Evolutionary conservation across 805 yeast genomes (phyloP), one percentile per base, ranked within the genome.

Genomic region (Yarrowia sp.): DNA sequence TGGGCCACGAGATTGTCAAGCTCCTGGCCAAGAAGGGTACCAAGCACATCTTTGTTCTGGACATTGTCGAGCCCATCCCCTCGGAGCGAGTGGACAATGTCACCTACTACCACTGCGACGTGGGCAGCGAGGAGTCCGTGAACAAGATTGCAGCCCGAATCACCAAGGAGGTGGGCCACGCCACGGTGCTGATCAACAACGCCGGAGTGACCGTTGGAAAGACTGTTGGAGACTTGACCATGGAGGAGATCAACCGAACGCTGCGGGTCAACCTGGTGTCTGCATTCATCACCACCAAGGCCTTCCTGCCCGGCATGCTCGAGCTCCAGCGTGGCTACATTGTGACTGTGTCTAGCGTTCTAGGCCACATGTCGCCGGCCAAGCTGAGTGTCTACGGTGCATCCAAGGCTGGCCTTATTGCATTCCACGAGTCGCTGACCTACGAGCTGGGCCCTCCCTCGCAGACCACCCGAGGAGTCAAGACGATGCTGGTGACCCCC

Each of bases 361-460:
- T 94, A 68, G 98, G 97, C 0, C 87, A 89, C 71, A 83, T 90
- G 82, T 84, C 95, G 0, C 98, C 98, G 0, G 93, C 97, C 10
- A 82, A 89, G 26, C 81, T 91, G 69, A 81, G 80, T 70, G 90
- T 90, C 0, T 94, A 94, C 75, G 97, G 97, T 0, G 97, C 98
- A 0, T 85, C 97, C 15, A 94, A 94, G 76, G 88, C 97, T 0
- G 98, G 96, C 0, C 78, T 91, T 38, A 86, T 94, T 66, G 92
- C 94, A 0, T 79, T 92, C 50, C 98, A 93, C 76, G 97, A 91
- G 75, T 87, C 94, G 0, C 79, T 94, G 43, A 85, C 90, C 0
- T 86, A 86, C 74, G 95, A 90, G 76, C 75, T 90, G 38, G 88
- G 89, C 0, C 82, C 86, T 0, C 84, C 86, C 0, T 77, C 82